Conservation (phyloP, 2,329 filamentous ascomycete species). For the Pseudocercospora fuligena region DNA sequence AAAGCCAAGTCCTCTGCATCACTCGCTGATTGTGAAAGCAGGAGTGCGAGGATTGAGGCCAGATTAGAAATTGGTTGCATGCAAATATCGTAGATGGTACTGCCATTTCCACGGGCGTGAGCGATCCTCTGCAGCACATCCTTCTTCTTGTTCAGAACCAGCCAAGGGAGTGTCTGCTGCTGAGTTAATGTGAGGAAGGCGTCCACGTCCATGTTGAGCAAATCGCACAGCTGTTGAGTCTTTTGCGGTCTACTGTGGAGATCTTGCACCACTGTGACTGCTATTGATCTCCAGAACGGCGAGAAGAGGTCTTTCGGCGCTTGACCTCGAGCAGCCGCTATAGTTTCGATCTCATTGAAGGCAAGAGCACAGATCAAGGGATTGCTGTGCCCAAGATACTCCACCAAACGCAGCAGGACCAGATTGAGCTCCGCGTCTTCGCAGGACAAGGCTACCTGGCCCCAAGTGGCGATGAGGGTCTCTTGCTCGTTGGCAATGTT, state of each 20-base stretch:
- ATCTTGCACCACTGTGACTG: slow-evolving; percentile 81
- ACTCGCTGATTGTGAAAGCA: slow-evolving; percentile 64
- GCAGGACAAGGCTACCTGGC: slow-evolving; percentile 76
- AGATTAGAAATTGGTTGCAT: slow-evolving; percentile 62
- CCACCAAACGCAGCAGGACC: slow-evolving; percentile 79
- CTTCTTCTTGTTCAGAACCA: slow-evolving; percentile 77
- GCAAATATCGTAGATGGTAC: slow-evolving; percentile 65
- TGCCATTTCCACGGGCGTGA: slow-evolving; percentile 62
- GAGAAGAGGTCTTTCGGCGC: slow-evolving; percentile 66
- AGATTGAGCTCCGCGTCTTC: slow-evolving; percentile 85
- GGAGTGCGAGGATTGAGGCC: slow-evolving; percentile 61
- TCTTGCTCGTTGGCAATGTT: slow-evolving; percentile 73
- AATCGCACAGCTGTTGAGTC: slow-evolving; percentile 76
- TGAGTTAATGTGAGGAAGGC: slow-evolving; percentile 79
- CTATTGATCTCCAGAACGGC: slow-evolving; percentile 87
- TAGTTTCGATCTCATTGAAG: slow-evolving; percentile 77
- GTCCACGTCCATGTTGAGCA: slow-evolving; percentile 75
- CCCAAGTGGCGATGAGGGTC: slow-evolving; percentile 83
- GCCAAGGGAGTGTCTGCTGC: slow-evolving; percentile 79
- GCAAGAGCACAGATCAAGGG: slow-evolving; percentile 78
- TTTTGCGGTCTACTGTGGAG: slow-evolving; percentile 81
- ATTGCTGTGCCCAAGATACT: slow-evolving; percentile 85
- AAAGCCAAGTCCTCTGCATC: slow-evolving; percentile 71
- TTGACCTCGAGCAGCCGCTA: slow-evolving; percentile 70
- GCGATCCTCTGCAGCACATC: slow-evolving; percentile 84